Evolutionary conservation across 768 basidiomycete genomes (phyloP).

Genomic region (Saitozyma podzolica): DNA sequence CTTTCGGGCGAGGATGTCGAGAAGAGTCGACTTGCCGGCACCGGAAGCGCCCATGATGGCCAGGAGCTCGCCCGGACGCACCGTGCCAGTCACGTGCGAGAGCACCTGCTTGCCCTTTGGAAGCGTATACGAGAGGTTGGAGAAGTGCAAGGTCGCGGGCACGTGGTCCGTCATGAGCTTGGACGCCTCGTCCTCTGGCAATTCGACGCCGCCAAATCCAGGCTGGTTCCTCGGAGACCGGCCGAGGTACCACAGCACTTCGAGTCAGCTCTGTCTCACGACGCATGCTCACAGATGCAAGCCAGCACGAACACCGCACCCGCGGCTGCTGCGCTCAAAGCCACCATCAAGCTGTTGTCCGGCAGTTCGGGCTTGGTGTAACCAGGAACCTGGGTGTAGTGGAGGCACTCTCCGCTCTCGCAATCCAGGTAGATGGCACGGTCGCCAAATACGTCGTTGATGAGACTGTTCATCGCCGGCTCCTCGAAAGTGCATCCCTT

Average conservation of each 20-base stretch:
- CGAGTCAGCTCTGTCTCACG: background rate
- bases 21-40: constrained; percentile 91
- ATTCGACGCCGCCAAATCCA: constrained; percentile 55
- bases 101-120: constrained; percentile 66
- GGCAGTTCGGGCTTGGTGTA: constrained; percentile 82
- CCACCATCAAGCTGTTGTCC: constrained; percentile 77
- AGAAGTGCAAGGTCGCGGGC: constrained; percentile 90
- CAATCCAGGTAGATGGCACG: constrained; percentile 82
- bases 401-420: constrained; percentile 87
- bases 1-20: constrained; percentile 93
- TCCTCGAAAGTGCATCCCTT: constrained; percentile 87
- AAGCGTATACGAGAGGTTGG: constrained; percentile 75
- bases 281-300: constrained; percentile 59
- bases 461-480: constrained; percentile 93
- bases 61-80: constrained; percentile 85
- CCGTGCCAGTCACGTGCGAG: constrained; percentile 76
- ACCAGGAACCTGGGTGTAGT: constrained; percentile 92
- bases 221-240: constrained; percentile 63
- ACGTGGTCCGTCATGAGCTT: constrained; percentile 92
- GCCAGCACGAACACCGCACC: constrained; percentile 71
- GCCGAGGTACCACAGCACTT: constrained; percentile 89
- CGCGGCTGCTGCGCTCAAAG: constrained; percentile 77
- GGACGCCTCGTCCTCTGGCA: constrained; percentile 76
- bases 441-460: constrained; percentile 91
- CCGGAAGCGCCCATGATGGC: constrained; percentile 98